A percentile compares a stretch with the other conserved stretches of the same genome.
Evolutionary conservation across 1,139 yeast species (phyloP).

Genomic region (Hyphopichia pseudoburtonii): DNA sequence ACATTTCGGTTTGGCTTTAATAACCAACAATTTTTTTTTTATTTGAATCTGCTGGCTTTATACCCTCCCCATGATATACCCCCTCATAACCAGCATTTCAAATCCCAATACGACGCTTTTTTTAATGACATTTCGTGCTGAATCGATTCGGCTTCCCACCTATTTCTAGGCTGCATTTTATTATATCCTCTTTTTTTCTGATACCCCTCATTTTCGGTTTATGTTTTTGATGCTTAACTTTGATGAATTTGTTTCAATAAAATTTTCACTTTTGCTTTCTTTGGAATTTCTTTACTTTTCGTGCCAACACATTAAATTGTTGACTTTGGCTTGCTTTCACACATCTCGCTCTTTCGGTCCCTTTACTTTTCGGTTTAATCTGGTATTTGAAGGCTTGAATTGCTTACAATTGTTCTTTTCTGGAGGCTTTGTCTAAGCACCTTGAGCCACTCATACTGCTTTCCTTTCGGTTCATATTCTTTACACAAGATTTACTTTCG

Average conservation of each 20-base stretch:
- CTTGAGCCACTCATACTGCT: no score
- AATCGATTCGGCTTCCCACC: slow-evolving; percentile 4
- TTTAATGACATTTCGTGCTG: slow-evolving; percentile 1
- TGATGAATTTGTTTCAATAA: not conserved
- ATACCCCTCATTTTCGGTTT: slow-evolving; percentile 2
- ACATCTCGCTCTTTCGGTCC: no score
- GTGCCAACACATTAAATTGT: not conserved
- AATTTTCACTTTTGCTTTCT: no score
- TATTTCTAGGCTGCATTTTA: no score
- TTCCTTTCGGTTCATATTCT: no score
- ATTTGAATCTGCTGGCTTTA: not conserved
- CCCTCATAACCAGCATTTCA: not conserved
- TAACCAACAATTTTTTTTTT: not conserved
- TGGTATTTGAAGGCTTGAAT: no score
- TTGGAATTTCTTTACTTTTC: not conserved
- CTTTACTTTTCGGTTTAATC: no score
- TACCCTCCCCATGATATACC: not conserved
- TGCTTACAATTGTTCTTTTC: no score
- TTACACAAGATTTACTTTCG: no score
- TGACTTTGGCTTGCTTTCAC: not conserved
- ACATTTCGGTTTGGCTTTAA: not conserved
- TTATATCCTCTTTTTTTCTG: slow-evolving; percentile 3
- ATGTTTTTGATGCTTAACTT: not conserved
- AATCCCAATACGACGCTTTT: not conserved
- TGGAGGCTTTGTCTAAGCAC: no score